Base-by-base conservation (phyloP, 2,329 filamentous ascomycete genomes). In the Didymellaceae sp. region DNA sequence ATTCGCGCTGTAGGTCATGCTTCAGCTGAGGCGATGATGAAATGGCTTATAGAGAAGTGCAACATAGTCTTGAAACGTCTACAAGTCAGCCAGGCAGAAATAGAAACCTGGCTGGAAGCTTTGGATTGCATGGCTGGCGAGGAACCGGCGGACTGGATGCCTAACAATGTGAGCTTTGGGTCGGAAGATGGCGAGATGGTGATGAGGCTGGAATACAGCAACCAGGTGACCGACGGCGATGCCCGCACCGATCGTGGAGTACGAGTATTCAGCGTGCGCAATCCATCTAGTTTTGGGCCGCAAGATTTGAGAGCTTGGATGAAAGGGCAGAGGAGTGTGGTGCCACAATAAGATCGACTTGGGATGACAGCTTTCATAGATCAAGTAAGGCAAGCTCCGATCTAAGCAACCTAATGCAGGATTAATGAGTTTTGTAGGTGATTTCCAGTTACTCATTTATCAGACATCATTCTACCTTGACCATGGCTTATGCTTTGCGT, bases 71-170 rank as follows among this genome's bases (percentile, higher is more conserved):
- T 43, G 8, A 32, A 26, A 9, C 25, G 26, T 6, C 17, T 50
- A 10, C 20, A 34, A 13, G 32, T 42, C 6, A 50, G 21, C 4
- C 38, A 11, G n/a, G 46, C 43, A 5, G 46, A 50, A 26, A 40
- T 39, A 20, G n/a, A 11, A n/a, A 40, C 46, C 4, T 50, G 39
- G 39, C 13, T 43, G 16, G 40, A 50, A 11, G 40, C 46, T 13
- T 22, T 50, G n/a, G 46, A 50, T n/a, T 39, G 46, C 18, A 50
- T 44, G 39, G 46, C 46, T 4, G 46, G 46, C n/a, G 46, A 50
- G 13, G 40, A 44, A 8, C 34, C 44, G 18, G 25, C 25, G 4
- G 34, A 50, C 5, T 50, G 40, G 39, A 44, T 50, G 9, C 46
- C 46, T 2, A 50, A n/a, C 21, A 50, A 39, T 13, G 39, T 50